Evolutionary conservation across 2,329 filamentous ascomycete species (phyloP).

Genomic region (Byssoonygena ceratinophila): DNA sequence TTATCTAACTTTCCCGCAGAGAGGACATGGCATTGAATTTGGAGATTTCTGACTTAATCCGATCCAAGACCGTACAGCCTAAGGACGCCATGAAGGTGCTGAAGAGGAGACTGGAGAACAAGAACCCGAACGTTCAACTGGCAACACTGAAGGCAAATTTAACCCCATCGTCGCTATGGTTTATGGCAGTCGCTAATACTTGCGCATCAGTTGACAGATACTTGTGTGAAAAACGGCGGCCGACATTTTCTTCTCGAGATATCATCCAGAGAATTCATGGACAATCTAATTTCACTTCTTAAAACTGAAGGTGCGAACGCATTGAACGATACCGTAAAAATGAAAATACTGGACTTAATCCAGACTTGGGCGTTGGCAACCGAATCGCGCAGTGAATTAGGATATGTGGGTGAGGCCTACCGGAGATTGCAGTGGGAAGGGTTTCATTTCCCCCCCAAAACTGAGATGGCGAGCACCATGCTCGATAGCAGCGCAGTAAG

Average conservation of each 20-base stretch:
- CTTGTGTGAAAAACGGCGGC: slow-evolving; percentile 96
- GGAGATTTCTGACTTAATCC: slow-evolving; percentile 94
- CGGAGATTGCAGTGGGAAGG: slow-evolving; percentile 70
- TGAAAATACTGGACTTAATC: slow-evolving; percentile 84
- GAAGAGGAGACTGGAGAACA: slow-evolving; percentile 88
- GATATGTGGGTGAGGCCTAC: slow-evolving; percentile 84
- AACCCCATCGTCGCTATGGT: background rate
- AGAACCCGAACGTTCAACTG: slow-evolving; percentile 93
- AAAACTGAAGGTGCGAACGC: slow-evolving; percentile 64
- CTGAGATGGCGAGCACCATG: slow-evolving; percentile 89
- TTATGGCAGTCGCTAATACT: slow-evolving; percentile 16
- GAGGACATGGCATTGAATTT: slow-evolving; percentile 96
- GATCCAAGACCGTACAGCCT: slow-evolving; percentile 92
- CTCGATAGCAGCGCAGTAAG: slow-evolving; percentile 88
- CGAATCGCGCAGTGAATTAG: slow-evolving; percentile 69
- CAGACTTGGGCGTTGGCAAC: slow-evolving; percentile 88
- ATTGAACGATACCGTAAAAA: slow-evolving; percentile 73
- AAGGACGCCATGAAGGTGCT: slow-evolving; percentile 97
- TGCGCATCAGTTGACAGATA: slow-evolving; percentile 67
- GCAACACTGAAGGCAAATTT: slow-evolving; percentile 71
- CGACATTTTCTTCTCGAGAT: slow-evolving; percentile 91
- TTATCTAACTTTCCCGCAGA: slow-evolving; percentile 37
- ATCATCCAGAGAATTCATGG: slow-evolving; percentile 95
- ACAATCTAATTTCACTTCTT: slow-evolving; percentile 83
- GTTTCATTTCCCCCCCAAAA: slow-evolving; percentile 77